These are phyloP conservation scores for Lactarius sanguifluus DNA, from an alignment of 768 basidiomycete species.

Conservation along the genomic window DNA sequence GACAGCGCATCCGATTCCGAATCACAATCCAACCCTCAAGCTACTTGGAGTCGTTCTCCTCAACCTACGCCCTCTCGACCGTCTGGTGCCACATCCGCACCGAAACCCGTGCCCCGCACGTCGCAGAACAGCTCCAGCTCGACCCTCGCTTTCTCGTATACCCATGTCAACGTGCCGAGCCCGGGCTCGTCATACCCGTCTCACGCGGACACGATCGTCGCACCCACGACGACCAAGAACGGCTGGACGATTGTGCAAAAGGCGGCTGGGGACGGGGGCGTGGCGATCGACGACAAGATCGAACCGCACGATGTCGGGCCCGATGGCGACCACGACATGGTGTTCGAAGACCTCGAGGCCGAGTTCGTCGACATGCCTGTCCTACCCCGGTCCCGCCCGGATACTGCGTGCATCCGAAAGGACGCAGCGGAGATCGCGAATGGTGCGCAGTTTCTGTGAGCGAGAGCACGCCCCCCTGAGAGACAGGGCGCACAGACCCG, in stretches of 20 bases:
- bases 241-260: slow-evolving; percentile 30
- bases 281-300: slow-evolving; percentile 3
- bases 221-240: slow-evolving; percentile 25
- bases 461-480: not conserved
- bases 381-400: slow-evolving; percentile 1
- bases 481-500: slow-evolving; percentile 22
- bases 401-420: slow-evolving; percentile 21
- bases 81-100: slow-evolving; percentile 10
- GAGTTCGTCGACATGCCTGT: slow-evolving; percentile 28
- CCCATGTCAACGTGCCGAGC: slow-evolving; percentile 29
- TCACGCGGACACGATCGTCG: slow-evolving; percentile 17
- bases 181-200: slow-evolving; percentile 26
- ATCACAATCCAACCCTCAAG: slow-evolving; percentile 21
- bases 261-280: not conserved
- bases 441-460: slow-evolving; percentile 18
- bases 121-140: slow-evolving; percentile 28
- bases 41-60: slow-evolving; percentile 24
- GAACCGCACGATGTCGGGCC: slow-evolving; percentile 9
- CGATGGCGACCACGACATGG: slow-evolving; percentile 20
- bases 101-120: slow-evolving; percentile 26
- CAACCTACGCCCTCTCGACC: slow-evolving; percentile 16
- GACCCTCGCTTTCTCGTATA: slow-evolving; percentile 31
- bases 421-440: slow-evolving; percentile 30
- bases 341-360: slow-evolving; percentile 23
- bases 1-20: slow-evolving; percentile 38